Evolutionary conservation across 2,329 filamentous ascomycete genomes (phyloP).

Genomic region (Setomelanomma holmii): DNA sequence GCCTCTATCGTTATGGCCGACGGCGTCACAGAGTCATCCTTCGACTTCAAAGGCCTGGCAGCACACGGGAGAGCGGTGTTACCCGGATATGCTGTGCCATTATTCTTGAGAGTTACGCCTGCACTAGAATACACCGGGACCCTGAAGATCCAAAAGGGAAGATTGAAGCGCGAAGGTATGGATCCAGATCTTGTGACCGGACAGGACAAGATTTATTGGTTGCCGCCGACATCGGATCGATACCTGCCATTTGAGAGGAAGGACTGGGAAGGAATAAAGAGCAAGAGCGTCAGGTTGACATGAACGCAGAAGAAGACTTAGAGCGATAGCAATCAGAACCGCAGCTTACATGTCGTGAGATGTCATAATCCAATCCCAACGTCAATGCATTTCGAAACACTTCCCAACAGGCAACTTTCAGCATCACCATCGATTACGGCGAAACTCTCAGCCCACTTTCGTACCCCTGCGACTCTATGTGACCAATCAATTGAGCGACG

Average conservation of each 20-base stretch:
- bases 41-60: constrained; percentile 46
- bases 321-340: no score
- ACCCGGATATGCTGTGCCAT: constrained; percentile 56
- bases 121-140: constrained; percentile 55
- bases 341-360: no score
- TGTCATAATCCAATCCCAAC: no score
- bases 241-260: constrained; percentile 51
- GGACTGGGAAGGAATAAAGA: constrained; percentile 46
- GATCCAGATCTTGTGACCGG: constrained; percentile 50
- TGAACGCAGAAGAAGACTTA: not conserved
- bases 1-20: constrained; percentile 50
- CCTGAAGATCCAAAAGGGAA: constrained; percentile 55
- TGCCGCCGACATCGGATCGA: constrained; percentile 38
- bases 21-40: constrained; percentile 36
- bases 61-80: constrained; percentile 48
- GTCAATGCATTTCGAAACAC: no score
- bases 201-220: constrained; percentile 52
- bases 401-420: no score
- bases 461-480: no score
- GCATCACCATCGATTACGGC: no score
- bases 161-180: constrained; percentile 53
- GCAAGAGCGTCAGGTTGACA: constrained; percentile 35
- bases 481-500: no score
- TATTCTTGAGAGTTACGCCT: constrained; percentile 52
- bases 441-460: no score